These are phyloP conservation scores for Microthlaspi erraticum DNA, from an alignment of 345 rosid species.

Conservation along the genomic window DNA sequence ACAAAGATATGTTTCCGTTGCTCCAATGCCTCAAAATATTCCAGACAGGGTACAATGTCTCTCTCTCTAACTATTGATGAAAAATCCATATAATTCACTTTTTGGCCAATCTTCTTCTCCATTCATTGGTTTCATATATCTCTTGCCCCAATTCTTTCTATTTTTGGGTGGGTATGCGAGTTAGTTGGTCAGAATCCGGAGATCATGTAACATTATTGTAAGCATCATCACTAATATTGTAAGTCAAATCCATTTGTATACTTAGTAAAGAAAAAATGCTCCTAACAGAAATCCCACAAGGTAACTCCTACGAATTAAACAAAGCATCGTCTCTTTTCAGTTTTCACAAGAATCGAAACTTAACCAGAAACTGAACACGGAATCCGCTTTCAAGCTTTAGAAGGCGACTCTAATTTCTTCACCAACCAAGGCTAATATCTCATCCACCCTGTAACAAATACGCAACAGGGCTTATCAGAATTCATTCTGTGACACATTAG, in stretches of 20 bases:
- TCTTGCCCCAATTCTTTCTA: slow-evolving; percentile 11
- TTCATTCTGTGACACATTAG: background rate
- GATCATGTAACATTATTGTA: slow-evolving; percentile 33
- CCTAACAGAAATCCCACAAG: slow-evolving; percentile 1
- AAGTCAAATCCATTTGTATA: slow-evolving; percentile 34
- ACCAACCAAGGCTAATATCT: slow-evolving; percentile 62
- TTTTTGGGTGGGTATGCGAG: slow-evolving; percentile 37
- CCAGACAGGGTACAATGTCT: slow-evolving; percentile 95
- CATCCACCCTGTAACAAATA: slow-evolving; percentile 58
- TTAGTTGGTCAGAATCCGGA: slow-evolving; percentile 31
- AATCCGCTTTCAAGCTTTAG: slow-evolving; percentile 5
- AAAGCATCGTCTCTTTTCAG: background rate
- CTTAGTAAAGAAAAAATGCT: slow-evolving; percentile 36
- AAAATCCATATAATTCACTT: slow-evolving; percentile 38
- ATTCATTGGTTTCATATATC: slow-evolving; percentile 22
- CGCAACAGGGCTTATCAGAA: slow-evolving; percentile 11
- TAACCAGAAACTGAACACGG: background rate
- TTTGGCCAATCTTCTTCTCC: slow-evolving; percentile 37
- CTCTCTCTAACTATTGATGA: slow-evolving; percentile 70
- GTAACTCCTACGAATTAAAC: slow-evolving; percentile 15
- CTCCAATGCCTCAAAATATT: slow-evolving; percentile 81
- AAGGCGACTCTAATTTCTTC: slow-evolving; percentile 69
- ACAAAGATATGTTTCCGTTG: slow-evolving; percentile 86
- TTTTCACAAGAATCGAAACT: background rate
- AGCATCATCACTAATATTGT: slow-evolving; percentile 30